phyloP scores from a whole-genome alignment of 2,329 filamentous ascomycete species.

The Alternaria incomplexa region DNA sequence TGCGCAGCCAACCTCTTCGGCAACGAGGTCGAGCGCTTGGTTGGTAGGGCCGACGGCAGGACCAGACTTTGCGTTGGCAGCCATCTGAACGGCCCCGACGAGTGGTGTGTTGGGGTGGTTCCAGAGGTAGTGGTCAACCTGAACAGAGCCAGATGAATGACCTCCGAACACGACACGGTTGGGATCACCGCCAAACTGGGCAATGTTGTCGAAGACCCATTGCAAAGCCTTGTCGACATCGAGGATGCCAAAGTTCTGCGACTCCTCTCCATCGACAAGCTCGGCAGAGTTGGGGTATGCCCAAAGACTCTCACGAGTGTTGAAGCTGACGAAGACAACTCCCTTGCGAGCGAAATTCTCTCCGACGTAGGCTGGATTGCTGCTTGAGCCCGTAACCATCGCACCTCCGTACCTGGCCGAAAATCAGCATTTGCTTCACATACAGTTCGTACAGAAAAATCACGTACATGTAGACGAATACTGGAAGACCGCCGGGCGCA shows the following conservation, averaged over 20 bases:
- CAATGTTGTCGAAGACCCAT: constrained; percentile 47
- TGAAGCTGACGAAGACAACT: constrained; percentile 34
- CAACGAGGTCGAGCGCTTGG: constrained; percentile 31
- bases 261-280: constrained; percentile 22
- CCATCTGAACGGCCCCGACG: constrained; percentile 30
- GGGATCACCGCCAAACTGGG: constrained; percentile 50
- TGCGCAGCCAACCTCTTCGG: constrained; percentile 29
- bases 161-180: constrained; percentile 54
- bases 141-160: constrained; percentile 34
- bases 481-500: constrained; percentile 21
- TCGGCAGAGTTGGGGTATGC: constrained; percentile 52
- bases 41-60: constrained; percentile 27
- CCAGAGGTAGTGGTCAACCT: constrained; percentile 34
- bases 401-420: constrained; percentile 46
- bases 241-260: constrained; percentile 45
- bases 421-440: not conserved
- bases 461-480: constrained; percentile 52
- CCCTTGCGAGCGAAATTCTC: constrained; percentile 44
- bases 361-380: constrained; percentile 52
- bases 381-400: constrained; percentile 49
- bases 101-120: constrained; percentile 30
- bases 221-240: constrained; percentile 48
- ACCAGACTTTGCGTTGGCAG: constrained; percentile 33
- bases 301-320: constrained; percentile 44
- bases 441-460: not conserved